Percentiles rank a stretch among this genome's conserved stretches.
These are phyloP conservation scores for Paramecium bursaria DNA, from an alignment of 73 alveolate species.

Conservation along the genomic window DNA sequence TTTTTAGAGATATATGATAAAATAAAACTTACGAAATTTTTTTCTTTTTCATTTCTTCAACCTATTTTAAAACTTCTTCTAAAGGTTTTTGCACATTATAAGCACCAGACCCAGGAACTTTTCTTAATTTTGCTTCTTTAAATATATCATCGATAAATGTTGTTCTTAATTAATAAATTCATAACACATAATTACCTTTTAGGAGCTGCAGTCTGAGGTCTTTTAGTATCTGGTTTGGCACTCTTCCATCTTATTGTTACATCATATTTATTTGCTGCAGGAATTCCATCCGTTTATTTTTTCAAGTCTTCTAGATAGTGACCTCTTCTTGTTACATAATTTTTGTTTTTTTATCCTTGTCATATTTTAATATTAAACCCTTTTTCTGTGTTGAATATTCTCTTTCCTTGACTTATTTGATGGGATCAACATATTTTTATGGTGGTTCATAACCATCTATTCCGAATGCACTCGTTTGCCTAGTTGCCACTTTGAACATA, in stretches of 20 bases:
- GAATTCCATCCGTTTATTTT: conserved; percentile 52
- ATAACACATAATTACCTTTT: neutral
- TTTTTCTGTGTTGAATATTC: conserved; percentile 29
- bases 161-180: neutral
- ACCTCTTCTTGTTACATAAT: conserved; percentile 66
- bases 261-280: conserved; percentile 68
- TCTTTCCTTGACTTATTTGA: conserved; percentile 53
- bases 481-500: conserved; percentile 67
- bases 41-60: conserved; percentile 42
- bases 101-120: conserved; percentile 65
- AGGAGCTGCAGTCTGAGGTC: conserved; percentile 37
- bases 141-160: conserved; percentile 66
- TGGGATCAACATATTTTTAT: conserved; percentile 66
- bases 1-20: neutral
- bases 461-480: conserved; percentile 64
- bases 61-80: conserved; percentile 50
- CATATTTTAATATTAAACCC: neutral
- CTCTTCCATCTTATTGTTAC: conserved; percentile 40
- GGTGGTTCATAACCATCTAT: conserved; percentile 71
- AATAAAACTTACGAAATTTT: conserved; percentile 26
- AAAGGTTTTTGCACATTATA: conserved; percentile 49
- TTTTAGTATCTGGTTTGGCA: conserved; percentile 19
- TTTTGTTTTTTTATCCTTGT: conserved; percentile 61
- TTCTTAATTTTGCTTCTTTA: conserved; percentile 58
- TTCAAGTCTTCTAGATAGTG: conserved; percentile 62